phyloP scores from a whole-genome alignment of 495 filamentous ascomycete species.

The Xylaria cubensis region DNA sequence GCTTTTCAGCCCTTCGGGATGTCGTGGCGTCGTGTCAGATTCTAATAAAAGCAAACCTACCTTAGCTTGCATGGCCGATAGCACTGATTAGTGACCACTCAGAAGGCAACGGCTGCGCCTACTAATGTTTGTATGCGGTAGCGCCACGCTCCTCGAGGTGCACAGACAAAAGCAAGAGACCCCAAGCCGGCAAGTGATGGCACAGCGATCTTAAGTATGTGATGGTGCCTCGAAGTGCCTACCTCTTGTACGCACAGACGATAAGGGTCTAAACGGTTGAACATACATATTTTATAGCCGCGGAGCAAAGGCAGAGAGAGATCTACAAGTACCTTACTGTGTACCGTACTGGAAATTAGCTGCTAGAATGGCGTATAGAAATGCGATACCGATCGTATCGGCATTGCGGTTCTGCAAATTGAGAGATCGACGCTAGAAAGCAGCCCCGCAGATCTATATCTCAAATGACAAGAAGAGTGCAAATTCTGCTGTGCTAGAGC shows the following conservation, averaged over 20 bases:
- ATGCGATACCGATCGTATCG: conserved; percentile 6
- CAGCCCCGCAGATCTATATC: conserved; percentile 23
- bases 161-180: conserved; percentile 20
- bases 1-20: conserved; percentile 6
- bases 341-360: neutral
- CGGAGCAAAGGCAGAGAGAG: neutral
- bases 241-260: neutral
- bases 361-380: neutral
- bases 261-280: conserved; percentile 9
- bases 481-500: neutral
- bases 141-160: neutral
- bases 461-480: neutral
- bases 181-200: conserved; percentile 11
- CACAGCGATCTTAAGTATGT: neutral
- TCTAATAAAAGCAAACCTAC: conserved; percentile 26
- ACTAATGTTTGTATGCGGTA: conserved; percentile 9
- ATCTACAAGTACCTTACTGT: neutral
- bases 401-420: neutral
- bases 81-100: neutral
- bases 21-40: conserved; percentile 3
- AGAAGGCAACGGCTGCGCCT: neutral
- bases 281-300: neutral
- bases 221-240: neutral
- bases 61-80: neutral
- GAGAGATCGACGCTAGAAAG: conserved; percentile 21